Conservation (phyloP, 2,329 filamentous ascomycete species). For the Trichoderma semiorbis region DNA sequence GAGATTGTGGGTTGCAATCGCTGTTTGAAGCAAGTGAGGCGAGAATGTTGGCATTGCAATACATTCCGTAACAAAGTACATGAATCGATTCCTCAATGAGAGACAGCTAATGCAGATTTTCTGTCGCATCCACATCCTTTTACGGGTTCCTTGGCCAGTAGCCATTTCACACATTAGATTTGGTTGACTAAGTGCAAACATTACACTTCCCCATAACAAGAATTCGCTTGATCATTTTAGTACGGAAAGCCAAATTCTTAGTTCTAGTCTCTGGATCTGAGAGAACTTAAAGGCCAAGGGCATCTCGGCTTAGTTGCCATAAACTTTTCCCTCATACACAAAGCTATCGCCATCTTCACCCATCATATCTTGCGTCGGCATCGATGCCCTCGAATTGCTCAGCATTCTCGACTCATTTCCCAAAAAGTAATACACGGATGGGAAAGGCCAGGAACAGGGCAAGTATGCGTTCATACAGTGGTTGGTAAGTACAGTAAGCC, state of each 20-base stretch:
- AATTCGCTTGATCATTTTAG: not conserved
- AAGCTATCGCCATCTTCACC: not conserved
- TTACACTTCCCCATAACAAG: not conserved
- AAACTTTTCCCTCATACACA: not conserved
- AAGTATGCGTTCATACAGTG: not conserved
- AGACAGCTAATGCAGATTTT: not conserved
- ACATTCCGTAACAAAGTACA: not conserved
- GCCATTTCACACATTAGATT: not conserved
- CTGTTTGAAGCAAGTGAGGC: not conserved
- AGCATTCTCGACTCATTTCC: no score
- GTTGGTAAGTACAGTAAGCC: not conserved
- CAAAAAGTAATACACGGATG: not conserved
- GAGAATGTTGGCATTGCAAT: not conserved
- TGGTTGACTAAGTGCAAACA: not conserved
- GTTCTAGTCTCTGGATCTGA: not conserved
- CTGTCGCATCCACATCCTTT: no score
- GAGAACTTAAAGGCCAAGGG: not conserved
- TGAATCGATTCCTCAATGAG: not conserved
- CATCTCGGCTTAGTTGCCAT: not conserved
- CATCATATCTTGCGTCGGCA: not conserved
- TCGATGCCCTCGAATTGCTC: not conserved
- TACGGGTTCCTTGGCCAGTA: no score
- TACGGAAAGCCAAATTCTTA: not conserved
- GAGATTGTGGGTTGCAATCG: not conserved
- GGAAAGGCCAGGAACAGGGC: not conserved